Evolutionary conservation across 1,139 yeast species (phyloP), one percentile per base, ranked within the genome.

Genomic region (Protomyces gravidus): DNA sequence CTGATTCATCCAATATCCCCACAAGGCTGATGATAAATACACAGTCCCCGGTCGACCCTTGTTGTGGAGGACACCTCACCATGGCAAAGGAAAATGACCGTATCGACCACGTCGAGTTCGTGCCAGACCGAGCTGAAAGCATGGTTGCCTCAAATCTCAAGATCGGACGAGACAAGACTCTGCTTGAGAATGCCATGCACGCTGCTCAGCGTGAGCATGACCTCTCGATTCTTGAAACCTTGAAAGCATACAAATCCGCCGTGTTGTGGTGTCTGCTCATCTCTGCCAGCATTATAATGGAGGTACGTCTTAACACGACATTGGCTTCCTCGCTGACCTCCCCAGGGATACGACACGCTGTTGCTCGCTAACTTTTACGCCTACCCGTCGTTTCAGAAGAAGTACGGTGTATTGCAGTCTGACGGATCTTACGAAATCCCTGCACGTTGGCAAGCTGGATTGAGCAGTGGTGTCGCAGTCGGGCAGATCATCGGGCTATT

Each of bases 361-460:
- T 69, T 78, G 61, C 68, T 78, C 62, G 65, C 69, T 32, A 70
- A 75, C 2, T 73, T 79, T 67, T 78, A 72, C 66, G 78, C 78
- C 1, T 70, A 75, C 65, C 75, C 76, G 1, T 71, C 76, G 5
- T 79, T 79, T 65, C 66, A 66, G 46, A 64, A 68, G 45, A 72
- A 72, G 63, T 79, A 68, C 19, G 75, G 73, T 11, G 19, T 11
- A 9, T 9, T 15, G 5, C 32, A 45, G 19, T 23, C 48, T 45
- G 17, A 30, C 9, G 30, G 23, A n/a, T 63, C 64, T 4, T 75
- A 70, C 63, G 70, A 72, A 55, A 66, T 78, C 27, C 69, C 78
- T 2, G 78, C 79, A 17, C 64, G 70, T 17, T 77, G 80, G 80
- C 81, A 78, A 64, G 70, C 77, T 48, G 78, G 73, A 4, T 68